Conservation (phyloP, 768 basidiomycete genomes). For the Lanmaoa pseudosensibilis region DNA sequence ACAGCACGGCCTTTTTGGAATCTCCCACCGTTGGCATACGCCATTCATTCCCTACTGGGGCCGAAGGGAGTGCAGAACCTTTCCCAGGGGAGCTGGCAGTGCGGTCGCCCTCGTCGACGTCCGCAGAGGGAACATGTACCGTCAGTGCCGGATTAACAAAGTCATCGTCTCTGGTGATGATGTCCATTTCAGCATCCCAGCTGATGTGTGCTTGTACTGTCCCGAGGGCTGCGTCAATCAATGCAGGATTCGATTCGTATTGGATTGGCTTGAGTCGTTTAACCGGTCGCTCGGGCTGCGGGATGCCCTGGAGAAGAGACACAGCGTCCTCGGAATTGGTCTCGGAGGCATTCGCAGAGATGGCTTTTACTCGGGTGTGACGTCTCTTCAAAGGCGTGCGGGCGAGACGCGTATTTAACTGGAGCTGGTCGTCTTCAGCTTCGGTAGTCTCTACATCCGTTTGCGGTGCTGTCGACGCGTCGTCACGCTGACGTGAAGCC, state of each 20-base stretch:
- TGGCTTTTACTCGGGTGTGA: not conserved
- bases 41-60: not conserved
- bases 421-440: conserved; percentile 19
- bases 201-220: conserved; percentile 21
- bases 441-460: conserved; percentile 27
- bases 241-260: conserved; percentile 20
- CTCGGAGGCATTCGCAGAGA: conserved; percentile 8
- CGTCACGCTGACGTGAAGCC: not conserved
- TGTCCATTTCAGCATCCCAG: conserved; percentile 18
- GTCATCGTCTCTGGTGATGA: conserved; percentile 1
- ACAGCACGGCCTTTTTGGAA: not conserved
- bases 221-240: conserved; percentile 26
- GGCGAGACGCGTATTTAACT: conserved; percentile 13
- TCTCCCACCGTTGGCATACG: not conserved
- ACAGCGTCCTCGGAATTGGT: conserved; percentile 12
- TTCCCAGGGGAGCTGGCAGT: not conserved
- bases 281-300: conserved; percentile 5
- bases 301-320: not conserved
- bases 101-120: not conserved
- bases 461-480: conserved; percentile 7
- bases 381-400: conserved; percentile 5
- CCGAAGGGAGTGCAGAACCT: too few species aligned
- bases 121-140: not conserved
- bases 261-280: conserved; percentile 22
- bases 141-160: not conserved